A percentile compares a stretch with the other conserved stretches of the same genome.
Conservation (phyloP, 2,329 filamentous ascomycete species). For the Nectriaceae sp. region DNA sequence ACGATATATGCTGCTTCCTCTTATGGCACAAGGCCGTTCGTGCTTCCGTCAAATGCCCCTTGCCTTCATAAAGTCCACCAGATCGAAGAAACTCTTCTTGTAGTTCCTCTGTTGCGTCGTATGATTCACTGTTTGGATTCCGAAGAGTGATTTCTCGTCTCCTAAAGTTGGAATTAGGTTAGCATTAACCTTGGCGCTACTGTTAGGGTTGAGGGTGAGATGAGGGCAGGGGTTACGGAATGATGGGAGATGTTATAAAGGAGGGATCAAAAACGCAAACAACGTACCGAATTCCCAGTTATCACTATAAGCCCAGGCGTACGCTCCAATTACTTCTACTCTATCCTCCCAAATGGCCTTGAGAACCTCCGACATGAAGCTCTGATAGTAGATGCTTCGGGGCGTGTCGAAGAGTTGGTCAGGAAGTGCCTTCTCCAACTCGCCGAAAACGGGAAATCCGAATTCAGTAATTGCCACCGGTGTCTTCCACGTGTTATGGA, state of each 20-base stretch:
- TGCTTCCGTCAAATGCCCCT: too few relatives aligned
- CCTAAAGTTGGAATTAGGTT: too few relatives aligned
- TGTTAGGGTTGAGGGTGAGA: too few relatives aligned
- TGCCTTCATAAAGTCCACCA: conserved; percentile 52
- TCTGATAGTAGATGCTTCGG: conserved; percentile 55
- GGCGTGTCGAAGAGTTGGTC: conserved; percentile 57
- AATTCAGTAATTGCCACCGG: conserved; percentile 56
- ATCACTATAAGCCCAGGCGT: conserved; percentile 54
- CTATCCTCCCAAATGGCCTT: conserved; percentile 58
- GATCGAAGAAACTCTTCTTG: conserved; percentile 61
- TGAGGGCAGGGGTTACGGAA: too few relatives aligned
- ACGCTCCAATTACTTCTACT: conserved; percentile 54
- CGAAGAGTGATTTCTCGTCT: conserved; percentile 46
- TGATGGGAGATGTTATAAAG: too few relatives aligned
- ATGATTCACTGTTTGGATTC: conserved; percentile 57
- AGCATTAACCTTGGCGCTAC: too few relatives aligned
- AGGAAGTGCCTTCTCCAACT: conserved; percentile 42
- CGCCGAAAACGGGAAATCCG: conserved; percentile 56
- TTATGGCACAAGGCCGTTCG: too few relatives aligned
- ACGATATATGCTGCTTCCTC: too few relatives aligned
- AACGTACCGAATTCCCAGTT: conserved; percentile 63
- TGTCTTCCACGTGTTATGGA: conserved; percentile 58
- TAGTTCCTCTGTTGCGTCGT: conserved; percentile 52
- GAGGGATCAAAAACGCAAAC: too few relatives aligned
- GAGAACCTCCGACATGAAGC: conserved; percentile 55